These are phyloP conservation scores for Nemania abortiva DNA, from an alignment of 2,329 filamentous ascomycete genomes.

Conservation along the genomic window DNA sequence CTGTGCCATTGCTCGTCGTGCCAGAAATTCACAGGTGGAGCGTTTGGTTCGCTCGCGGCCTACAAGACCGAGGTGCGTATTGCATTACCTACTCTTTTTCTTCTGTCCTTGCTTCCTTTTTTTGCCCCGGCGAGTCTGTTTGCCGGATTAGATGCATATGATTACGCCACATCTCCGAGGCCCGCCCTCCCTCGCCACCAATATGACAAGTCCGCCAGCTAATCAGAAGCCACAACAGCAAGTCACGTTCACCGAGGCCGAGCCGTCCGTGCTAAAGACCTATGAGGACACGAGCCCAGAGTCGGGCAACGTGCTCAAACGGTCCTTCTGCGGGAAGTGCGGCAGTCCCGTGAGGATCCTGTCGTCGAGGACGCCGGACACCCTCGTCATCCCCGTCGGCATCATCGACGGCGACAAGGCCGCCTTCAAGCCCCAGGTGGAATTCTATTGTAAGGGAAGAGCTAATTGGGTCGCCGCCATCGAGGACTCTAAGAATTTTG, in stretches of 20 bases:
- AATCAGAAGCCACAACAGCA: conserved; percentile 33
- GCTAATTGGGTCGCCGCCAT: conserved; percentile 37
- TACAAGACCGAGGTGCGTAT: conserved; percentile 42
- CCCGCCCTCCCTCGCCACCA: background rate
- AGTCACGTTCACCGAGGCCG: conserved; percentile 38
- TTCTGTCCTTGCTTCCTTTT: background rate
- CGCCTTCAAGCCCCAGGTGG: conserved; percentile 35
- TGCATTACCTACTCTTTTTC: background rate
- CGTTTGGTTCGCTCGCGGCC: conserved; percentile 37
- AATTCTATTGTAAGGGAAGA: conserved; percentile 36
- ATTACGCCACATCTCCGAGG: background rate
- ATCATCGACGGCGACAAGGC: conserved; percentile 43
- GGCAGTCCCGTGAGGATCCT: conserved; percentile 35
- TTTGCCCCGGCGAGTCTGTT: background rate
- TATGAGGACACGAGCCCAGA: conserved; percentile 39
- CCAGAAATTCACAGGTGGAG: conserved; percentile 42
- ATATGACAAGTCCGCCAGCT: background rate
- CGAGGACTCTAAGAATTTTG: conserved; percentile 18
- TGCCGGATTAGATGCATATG: background rate
- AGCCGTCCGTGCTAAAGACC: conserved; percentile 35
- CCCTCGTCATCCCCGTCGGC: conserved; percentile 40
- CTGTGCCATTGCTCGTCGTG: conserved; percentile 48
- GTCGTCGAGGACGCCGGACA: background rate
- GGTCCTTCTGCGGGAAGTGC: conserved; percentile 45
- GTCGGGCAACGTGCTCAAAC: conserved; percentile 38